A percentile compares a stretch with the other conserved stretches of the same genome.
Conservation (phyloP, 2,329 filamentous ascomycete species). For the Aspergillus bombycis region DNA sequence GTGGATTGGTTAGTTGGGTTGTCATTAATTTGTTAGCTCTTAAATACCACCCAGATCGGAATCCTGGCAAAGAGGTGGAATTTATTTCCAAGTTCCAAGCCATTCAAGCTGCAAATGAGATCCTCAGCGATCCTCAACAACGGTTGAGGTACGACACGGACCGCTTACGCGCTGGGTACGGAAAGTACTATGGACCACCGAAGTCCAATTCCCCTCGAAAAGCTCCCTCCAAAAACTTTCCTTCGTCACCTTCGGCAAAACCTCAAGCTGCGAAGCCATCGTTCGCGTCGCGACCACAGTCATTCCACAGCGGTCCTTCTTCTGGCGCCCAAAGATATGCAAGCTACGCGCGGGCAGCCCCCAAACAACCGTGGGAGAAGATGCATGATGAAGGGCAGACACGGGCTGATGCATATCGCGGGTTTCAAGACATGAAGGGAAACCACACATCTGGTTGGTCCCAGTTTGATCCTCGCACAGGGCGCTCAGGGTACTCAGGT, state of each 20-base stretch:
- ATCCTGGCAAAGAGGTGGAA: slow-evolving; percentile 78
- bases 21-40: slow-evolving; percentile 59
- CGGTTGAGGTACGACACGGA: slow-evolving; percentile 67
- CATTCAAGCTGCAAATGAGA: slow-evolving; percentile 83
- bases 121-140: slow-evolving; percentile 64
- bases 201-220: slow-evolving; percentile 34
- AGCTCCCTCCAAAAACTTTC: slow-evolving; percentile 27
- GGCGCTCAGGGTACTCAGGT: slow-evolving; percentile 28
- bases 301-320: slow-evolving; percentile 36
- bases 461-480: slow-evolving; percentile 44
- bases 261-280: slow-evolving; percentile 26
- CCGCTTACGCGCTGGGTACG: slow-evolving; percentile 54
- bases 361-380: slow-evolving; percentile 43
- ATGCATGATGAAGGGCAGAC: slow-evolving; percentile 44
- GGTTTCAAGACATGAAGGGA: slow-evolving; percentile 50
- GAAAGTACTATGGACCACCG: slow-evolving; percentile 36
- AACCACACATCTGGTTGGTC: slow-evolving; percentile 37
- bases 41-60: slow-evolving; percentile 86
- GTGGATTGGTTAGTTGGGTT: background rate
- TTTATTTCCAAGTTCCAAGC: slow-evolving; percentile 81
- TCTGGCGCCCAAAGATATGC: slow-evolving; percentile 45
- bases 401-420: slow-evolving; percentile 48
- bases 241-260: slow-evolving; percentile 29
- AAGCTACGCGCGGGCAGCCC: slow-evolving; percentile 44
- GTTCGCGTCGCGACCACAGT: slow-evolving; percentile 22